Evolutionary conservation across 768 basidiomycete genomes (phyloP).

Genomic region (Tylopilus felleus): DNA sequence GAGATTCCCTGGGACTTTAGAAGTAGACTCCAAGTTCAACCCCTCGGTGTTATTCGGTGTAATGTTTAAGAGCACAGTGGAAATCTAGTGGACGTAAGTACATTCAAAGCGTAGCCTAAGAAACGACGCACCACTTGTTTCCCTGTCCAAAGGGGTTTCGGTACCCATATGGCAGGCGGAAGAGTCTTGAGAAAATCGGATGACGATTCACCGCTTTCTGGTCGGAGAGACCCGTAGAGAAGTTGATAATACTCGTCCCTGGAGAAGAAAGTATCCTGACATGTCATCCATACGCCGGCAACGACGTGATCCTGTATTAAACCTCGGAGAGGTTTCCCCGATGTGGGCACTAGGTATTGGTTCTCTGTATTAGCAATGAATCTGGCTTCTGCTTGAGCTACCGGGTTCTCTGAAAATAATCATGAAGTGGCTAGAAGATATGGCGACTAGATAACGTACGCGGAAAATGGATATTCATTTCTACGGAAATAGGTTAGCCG

Average conservation of each 20-base stretch:
- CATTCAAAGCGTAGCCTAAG: background rate
- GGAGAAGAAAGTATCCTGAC: constrained; percentile 90
- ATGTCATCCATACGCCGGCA: constrained; percentile 99
- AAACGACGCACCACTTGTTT: constrained; percentile 82
- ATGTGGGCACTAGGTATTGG: constrained; percentile 98
- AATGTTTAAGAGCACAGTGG: constrained; percentile 89
- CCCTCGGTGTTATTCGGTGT: constrained; percentile 78
- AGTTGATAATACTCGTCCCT: constrained; percentile 96
- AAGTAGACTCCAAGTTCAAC: constrained; percentile 78
- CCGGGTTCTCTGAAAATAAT: constrained; percentile 71
- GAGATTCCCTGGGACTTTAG: constrained; percentile 83
- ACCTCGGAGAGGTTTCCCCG: constrained; percentile 95
- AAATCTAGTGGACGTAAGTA: constrained; percentile 56
- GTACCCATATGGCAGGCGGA: constrained; percentile 92
- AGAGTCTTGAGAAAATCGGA: constrained; percentile 68
- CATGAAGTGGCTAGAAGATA: background rate
- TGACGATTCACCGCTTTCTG: constrained; percentile 69
- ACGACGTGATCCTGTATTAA: constrained; percentile 99
- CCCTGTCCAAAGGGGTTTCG: constrained; percentile 90
- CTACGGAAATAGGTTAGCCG: constrained; percentile 37
- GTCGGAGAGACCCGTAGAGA: constrained; percentile 88
- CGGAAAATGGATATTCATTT: constrained; percentile 99
- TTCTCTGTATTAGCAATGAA: constrained; percentile 97
- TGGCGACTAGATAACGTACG: constrained; percentile 49
- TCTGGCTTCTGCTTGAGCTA: constrained; percentile 91